A percentile compares a stretch with the other conserved stretches of the same genome.
Evolutionary conservation across 805 yeast genomes (phyloP).

Genomic region (Grigorovia transvaalensis): DNA sequence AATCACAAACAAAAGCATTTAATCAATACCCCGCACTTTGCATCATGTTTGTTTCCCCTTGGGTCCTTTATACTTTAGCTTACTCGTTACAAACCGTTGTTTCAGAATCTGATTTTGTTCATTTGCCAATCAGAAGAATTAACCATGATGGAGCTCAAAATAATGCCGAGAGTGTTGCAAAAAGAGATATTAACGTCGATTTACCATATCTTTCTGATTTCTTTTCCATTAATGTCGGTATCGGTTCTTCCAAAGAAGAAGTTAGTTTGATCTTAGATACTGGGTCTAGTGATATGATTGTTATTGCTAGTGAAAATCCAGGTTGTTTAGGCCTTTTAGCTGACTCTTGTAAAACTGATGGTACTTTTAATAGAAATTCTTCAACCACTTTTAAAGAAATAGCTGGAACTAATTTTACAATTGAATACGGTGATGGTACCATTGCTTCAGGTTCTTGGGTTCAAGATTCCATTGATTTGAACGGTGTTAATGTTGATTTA

Average conservation of each 20-base stretch:
- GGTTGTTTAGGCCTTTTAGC: background rate
- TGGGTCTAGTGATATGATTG: conserved; percentile 61
- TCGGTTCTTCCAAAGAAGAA: conserved; percentile 52
- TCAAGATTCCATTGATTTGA: conserved; percentile 9
- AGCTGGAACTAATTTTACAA: conserved; percentile 30
- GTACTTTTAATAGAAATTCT: conserved; percentile 27
- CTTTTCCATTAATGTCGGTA: conserved; percentile 34
- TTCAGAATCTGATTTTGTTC: background rate
- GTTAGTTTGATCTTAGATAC: conserved; percentile 57
- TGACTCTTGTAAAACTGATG: conserved; percentile 28
- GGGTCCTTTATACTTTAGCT: background rate
- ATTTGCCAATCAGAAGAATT: background rate
- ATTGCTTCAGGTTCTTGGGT: conserved; percentile 47
- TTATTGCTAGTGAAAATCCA: conserved; percentile 28
- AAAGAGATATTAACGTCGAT: background rate
- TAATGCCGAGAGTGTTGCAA: background rate
- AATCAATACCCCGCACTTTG: background rate
- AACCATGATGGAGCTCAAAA: background rate
- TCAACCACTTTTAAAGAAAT: conserved; percentile 27
- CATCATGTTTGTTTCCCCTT: background rate
- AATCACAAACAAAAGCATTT: background rate
- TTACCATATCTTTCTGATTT: background rate
- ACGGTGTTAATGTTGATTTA: conserved; percentile 35
- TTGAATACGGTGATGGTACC: conserved; percentile 41
- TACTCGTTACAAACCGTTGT: background rate